Conservation (phyloP, 768 basidiomycete genomes). For the Strobilomyces dryophilus region DNA sequence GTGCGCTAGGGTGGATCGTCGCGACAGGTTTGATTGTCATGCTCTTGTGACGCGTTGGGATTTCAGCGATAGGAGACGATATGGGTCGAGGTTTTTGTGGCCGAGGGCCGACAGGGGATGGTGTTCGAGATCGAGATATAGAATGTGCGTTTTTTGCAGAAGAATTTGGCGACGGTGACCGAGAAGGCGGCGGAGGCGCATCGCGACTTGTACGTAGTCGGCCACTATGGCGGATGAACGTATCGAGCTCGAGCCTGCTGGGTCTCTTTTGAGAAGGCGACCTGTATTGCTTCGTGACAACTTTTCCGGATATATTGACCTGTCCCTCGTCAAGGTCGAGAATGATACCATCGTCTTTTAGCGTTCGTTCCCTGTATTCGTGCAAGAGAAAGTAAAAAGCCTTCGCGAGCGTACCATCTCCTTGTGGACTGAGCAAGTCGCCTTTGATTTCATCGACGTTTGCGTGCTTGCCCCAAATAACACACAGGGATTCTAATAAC, state of each 20-base stretch:
- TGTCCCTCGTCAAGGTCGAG: slow-evolving; percentile 29
- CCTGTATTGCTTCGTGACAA: slow-evolving; percentile 40
- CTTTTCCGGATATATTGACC: slow-evolving; percentile 19
- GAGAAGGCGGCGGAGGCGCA: slow-evolving; percentile 27
- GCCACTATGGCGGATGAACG: slow-evolving; percentile 7
- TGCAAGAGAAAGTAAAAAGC: slow-evolving; percentile 85
- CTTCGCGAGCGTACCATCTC: slow-evolving; percentile 72
- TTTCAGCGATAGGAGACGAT: slow-evolving; percentile 27
- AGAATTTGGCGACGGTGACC: slow-evolving; percentile 26
- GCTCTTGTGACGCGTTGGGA: slow-evolving; percentile 30
- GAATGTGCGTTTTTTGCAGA: slow-evolving; percentile 10
- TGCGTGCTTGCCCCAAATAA: slow-evolving; percentile 80
- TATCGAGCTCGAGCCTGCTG: slow-evolving; percentile 12
- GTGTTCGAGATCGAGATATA: slow-evolving; percentile 38
- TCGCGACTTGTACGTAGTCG: slow-evolving; percentile 24
- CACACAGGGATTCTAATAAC: slow-evolving; percentile 69
- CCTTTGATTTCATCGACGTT: slow-evolving; percentile 53
- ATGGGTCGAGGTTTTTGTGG: slow-evolving; percentile 30
- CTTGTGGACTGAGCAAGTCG: slow-evolving; percentile 68
- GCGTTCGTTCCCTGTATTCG: slow-evolving; percentile 64
- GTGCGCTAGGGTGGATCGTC: slow-evolving; percentile 9
- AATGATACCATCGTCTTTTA: slow-evolving; percentile 51
- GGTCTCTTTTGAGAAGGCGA: slow-evolving; percentile 36
- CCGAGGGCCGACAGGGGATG: slow-evolving; percentile 52
- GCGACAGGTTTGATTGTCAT: slow-evolving; percentile 26